Evolutionary conservation across 192 early-diverging fungal species (phyloP), one percentile per base, ranked within the genome.

Genomic region (Coemansia sp.): DNA sequence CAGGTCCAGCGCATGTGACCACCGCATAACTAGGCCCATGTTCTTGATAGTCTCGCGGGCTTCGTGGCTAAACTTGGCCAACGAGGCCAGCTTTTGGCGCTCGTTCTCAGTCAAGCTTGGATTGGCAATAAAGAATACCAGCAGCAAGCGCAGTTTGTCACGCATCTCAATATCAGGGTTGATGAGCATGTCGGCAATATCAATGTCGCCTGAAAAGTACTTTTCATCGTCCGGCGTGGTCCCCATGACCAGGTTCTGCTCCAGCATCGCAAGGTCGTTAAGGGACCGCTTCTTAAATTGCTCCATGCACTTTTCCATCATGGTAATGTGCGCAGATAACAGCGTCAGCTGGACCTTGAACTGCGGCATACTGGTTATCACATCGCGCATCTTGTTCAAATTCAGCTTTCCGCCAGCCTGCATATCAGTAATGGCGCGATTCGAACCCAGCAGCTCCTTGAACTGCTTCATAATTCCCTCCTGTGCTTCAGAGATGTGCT

Each of bases 241-340:
- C 23, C 85, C 85, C 61, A 66, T 74, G 6, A 68, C 83, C 55
- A 86, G 53, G 55, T 84, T 77, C 65, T 85, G 85, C 77, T 86
- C 81, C 12, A 86, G 45, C 48, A 76, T 48, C 19, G 71, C 85
- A 61, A 86, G 38, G 8, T 81, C 75, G 45, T 69, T 63, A 18
- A 86, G 64, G 3, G 55, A 56, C 24, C 69, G 81, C 64, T 69
- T 48, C 14, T 75, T 70, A 53, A 84, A 86, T 65, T 65, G 57
- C 19, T 78, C 75, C 74, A 84, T 82, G 54, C 83, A 86, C 58
- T 75, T 64, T 55, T 78, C 72, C 70, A 81, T 73, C 29, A 86
- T 67, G 32, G 70, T 79, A 24, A 85, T 78, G 54, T 86, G 85
- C 26, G 79, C 74, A 11, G 83, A 71, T 18, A 84, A 66, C 48